Conservation (phyloP, 371 early-diverging fungal species). For the Apophysomyces sp. region DNA sequence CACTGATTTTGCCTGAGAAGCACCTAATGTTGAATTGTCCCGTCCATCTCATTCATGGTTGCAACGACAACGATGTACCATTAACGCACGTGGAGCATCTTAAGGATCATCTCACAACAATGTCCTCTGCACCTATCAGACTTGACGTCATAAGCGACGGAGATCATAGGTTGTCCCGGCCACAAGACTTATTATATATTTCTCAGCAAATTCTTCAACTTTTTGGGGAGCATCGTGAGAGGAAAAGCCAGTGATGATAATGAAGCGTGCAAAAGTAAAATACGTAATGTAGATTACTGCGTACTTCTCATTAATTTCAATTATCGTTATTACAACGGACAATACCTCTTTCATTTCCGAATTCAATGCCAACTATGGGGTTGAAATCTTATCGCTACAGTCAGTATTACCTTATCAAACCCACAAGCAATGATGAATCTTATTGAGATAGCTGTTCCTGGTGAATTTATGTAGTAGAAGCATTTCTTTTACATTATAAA, state of each 20-base stretch:
- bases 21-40: conserved; percentile 11
- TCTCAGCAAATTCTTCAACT: neutral
- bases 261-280: no score
- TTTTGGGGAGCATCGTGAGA: neutral
- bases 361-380: no score
- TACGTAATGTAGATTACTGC: no score
- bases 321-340: no score
- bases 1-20: conserved; percentile 10
- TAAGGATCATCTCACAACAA: neutral
- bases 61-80: conserved; percentile 24
- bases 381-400: no score
- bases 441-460: no score
- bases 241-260: neutral
- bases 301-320: no score
- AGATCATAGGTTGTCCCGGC: conserved; percentile 41
- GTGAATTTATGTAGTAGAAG: no score
- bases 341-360: no score
- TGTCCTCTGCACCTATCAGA: neutral
- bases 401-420: no score
- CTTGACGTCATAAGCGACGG: conserved; percentile 28
- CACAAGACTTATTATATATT: conserved; percentile 19
- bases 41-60: conserved; percentile 34
- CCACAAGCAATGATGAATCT: no score
- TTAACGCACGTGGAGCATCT: conserved; percentile 8
- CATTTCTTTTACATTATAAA: no score